A percentile compares a stretch with the other conserved stretches of the same genome.
phyloP scores from a whole-genome alignment of 2,329 filamentous ascomycete genomes.

The Boeremia exigua region DNA sequence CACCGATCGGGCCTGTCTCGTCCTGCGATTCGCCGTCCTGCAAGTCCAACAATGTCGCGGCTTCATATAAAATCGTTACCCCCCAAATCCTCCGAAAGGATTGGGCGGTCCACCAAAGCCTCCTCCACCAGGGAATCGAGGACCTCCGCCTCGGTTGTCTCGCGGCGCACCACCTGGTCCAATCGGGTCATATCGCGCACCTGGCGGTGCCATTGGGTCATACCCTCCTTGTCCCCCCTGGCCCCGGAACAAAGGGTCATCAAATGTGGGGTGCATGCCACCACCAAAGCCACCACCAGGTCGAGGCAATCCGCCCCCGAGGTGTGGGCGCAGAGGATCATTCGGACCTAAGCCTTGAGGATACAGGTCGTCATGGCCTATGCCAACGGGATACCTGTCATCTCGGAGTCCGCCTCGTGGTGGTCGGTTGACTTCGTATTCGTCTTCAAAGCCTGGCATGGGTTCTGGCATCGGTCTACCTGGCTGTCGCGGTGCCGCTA shows the following conservation, averaged over 20 bases:
- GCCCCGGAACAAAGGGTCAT: constrained; percentile 83
- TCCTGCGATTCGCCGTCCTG: too few species aligned
- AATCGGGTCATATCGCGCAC: constrained; percentile 88
- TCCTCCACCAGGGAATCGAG: constrained; percentile 50
- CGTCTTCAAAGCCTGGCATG: constrained; percentile 92
- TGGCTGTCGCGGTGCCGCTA: constrained; percentile 61
- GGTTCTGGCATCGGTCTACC: constrained; percentile 74
- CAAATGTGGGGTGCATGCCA: constrained; percentile 96
- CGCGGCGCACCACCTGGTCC: constrained; percentile 59
- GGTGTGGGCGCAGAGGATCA: constrained; percentile 75
- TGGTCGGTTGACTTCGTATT: constrained; percentile 79
- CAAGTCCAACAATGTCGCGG: too few species aligned
- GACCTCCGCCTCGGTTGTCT: constrained; percentile 39
- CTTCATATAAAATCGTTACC: constrained; percentile 62
- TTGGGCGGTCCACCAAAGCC: constrained; percentile 57
- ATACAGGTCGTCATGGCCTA: constrained; percentile 87
- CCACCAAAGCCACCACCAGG: constrained; percentile 67
- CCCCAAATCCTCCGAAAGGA: constrained; percentile 66
- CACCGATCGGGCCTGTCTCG: background rate
- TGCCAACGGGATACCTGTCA: constrained; percentile 66
- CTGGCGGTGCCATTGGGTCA: constrained; percentile 79
- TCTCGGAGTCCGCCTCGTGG: constrained; percentile 58
- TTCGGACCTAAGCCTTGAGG: constrained; percentile 84
- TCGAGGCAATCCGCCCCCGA: constrained; percentile 65
- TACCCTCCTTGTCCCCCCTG: constrained; percentile 58